Evolutionary conservation across 495 filamentous ascomycete species (phyloP), one percentile per base, ranked within the genome.

Genomic region (Penicillium subrubescens): DNA sequence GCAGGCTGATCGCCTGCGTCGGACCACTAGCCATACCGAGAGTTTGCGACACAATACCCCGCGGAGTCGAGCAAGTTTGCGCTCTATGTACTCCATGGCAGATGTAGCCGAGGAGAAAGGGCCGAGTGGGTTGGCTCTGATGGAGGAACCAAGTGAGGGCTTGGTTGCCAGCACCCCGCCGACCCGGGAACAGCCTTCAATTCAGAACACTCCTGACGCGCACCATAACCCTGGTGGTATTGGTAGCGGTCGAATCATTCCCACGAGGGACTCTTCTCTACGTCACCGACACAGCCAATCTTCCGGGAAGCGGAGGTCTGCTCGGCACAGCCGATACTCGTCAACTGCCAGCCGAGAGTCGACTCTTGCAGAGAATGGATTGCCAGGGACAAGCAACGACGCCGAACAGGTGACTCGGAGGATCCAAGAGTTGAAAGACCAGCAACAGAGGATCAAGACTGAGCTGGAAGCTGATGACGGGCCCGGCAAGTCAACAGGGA

Each of bases 201-300:
- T 70, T 34, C 71, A 73, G 39, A 70, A 56, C 39, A 67, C 70
- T 4, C 75, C 71, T 14, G 75, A 80, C 19, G 63, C 67, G 43
- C 61, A 66, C 19, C 69, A 65, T 33, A 79, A 73, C 29, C 81
- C 77, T 2, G 80, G 81, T 19, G 77, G 78, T 1, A 79, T 82
- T 56, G 80, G 81, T 59, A 82, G 78, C 57, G 81, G 81, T 8
- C 54, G 83, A 73, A 64, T 83, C 11, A 90, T 92, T 53, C 90
- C 90, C 6, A 79, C 83, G 5, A 81, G 89, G 59, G 89, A 91
- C 54, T 92, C 89, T 2, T 91, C 88, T 8, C 70, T 92, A 43
- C 80, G 88, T 44, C 89, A 72, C 48, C 60, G 69, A 29, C 67
- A 90, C 64, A 82, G 74, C 31, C 75, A 74, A 48, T 78, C 75